Percentiles rank a stretch among this genome's conserved stretches.
Evolutionary conservation across 148 eudicot genomes (phyloP).

Genomic region (Diospyros kaki): DNA sequence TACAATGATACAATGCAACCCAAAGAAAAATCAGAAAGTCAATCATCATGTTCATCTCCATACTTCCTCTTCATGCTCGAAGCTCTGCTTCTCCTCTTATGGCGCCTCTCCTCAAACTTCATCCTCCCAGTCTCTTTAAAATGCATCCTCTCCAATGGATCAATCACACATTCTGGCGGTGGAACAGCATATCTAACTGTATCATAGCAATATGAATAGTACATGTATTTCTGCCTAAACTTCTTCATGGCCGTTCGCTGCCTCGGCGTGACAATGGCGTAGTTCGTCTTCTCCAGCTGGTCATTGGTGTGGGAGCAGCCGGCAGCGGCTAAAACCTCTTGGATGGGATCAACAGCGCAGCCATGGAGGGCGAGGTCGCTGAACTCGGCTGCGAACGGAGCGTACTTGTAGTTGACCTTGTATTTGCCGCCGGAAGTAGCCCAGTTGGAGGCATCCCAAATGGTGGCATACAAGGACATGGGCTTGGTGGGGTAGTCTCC

Average conservation of each 20-base stretch:
- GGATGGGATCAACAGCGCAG: constrained; percentile 68
- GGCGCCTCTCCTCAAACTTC: too few relatives aligned
- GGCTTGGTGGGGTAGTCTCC: constrained; percentile 87
- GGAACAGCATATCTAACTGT: constrained; percentile 50
- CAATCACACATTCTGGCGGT: constrained; percentile 60
- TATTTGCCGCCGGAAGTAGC: constrained; percentile 92
- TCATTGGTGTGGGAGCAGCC: constrained; percentile 2
- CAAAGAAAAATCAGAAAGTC: too few relatives aligned
- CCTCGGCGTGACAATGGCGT: constrained; percentile 29
- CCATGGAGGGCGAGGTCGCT: constrained; percentile 81
- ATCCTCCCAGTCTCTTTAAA: constrained; percentile 40
- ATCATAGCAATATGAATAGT: constrained; percentile 87
- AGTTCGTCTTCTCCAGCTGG: constrained; percentile 37
- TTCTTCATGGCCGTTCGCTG: constrained; percentile 57
- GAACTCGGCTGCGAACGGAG: constrained; percentile 74
- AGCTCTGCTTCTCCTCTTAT: too few relatives aligned
- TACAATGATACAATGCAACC: too few relatives aligned
- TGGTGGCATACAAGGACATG: constrained; percentile 82
- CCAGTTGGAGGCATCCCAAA: constrained; percentile 95
- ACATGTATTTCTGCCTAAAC: constrained; percentile 65
- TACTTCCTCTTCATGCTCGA: too few relatives aligned
- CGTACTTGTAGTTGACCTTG: constrained; percentile 76
- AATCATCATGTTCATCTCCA: too few relatives aligned
- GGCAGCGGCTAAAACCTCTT: too few relatives aligned
- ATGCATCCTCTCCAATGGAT: constrained; percentile 42